These are phyloP conservation scores for Draba incana DNA, from an alignment of 345 rosid species.

Conservation along the genomic window DNA sequence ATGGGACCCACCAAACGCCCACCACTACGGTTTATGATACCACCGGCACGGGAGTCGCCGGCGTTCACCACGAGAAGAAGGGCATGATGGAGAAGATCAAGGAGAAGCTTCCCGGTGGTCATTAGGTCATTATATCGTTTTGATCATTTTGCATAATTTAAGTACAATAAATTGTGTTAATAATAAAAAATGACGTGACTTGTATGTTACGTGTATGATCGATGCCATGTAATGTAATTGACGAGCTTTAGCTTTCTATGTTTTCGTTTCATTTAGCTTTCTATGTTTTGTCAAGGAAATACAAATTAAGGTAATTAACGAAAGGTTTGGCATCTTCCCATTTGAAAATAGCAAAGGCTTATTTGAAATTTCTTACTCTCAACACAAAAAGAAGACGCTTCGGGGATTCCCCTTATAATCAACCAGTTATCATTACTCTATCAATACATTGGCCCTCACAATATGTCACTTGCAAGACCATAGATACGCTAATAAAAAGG, in stretches of 20 bases:
- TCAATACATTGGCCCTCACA: no score
- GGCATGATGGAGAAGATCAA: conserved; percentile 68
- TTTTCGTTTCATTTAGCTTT: conserved; percentile 12
- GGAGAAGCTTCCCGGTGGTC: conserved; percentile 60
- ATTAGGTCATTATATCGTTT: conserved; percentile 1
- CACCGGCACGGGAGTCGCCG: conserved; percentile 6
- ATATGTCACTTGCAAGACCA: no score
- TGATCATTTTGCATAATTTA: neutral
- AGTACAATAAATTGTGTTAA: neutral
- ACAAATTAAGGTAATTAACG: neutral
- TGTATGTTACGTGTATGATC: neutral
- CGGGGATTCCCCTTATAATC: no score
- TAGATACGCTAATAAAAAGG: no score
- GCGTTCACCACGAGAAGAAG: conserved; percentile 55
- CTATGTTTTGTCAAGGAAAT: neutral
- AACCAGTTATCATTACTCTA: no score
- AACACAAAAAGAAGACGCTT: no score
- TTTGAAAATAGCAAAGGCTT: neutral
- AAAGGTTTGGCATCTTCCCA: neutral
- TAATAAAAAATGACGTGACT: conserved; percentile 5
- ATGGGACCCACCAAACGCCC: conserved; percentile 38
- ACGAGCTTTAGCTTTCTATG: neutral
- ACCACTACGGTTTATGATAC: conserved; percentile 39
- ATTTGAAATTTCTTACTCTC: no score
- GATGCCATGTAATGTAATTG: no score